Conservation (phyloP, 2,329 filamentous ascomycete genomes). For the Cryphonectria carpinicola region DNA sequence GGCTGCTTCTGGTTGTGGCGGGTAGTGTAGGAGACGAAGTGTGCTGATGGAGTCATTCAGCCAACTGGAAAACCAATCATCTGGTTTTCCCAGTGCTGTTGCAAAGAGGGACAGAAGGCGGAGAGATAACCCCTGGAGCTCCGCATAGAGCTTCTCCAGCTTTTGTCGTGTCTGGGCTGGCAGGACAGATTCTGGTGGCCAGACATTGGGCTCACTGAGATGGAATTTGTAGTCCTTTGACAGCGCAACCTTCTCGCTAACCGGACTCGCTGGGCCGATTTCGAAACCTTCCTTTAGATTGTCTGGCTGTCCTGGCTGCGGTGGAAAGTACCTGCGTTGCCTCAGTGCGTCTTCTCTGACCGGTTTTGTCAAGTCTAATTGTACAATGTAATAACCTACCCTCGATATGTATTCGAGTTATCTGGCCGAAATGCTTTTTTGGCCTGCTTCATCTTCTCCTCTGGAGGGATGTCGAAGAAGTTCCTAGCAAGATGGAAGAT, state of each 20-base stretch:
- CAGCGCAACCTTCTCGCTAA: neutral
- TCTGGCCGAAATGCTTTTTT: slow-evolving; percentile 45
- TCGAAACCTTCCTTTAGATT: slow-evolving; percentile 54
- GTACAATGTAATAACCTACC: slow-evolving; percentile 31
- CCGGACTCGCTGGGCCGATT: slow-evolving; percentile 39
- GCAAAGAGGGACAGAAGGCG: slow-evolving; percentile 8
- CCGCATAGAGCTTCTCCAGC: slow-evolving; percentile 3
- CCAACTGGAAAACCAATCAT: slow-evolving; percentile 4
- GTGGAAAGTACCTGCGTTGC: slow-evolving; percentile 46
- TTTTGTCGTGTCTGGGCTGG: neutral
- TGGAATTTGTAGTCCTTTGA: neutral
- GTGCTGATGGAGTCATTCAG: slow-evolving; percentile 23
- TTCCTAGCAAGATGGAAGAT: slow-evolving; percentile 45
- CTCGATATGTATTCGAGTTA: slow-evolving; percentile 49
- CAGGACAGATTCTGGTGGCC: neutral
- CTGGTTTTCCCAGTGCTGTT: neutral
- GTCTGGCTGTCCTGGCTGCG: slow-evolving; percentile 43
- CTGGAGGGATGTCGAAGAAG: slow-evolving; percentile 42
- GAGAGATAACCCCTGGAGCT: neutral
- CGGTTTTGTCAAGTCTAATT: neutral
- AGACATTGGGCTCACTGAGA: slow-evolving; percentile 13
- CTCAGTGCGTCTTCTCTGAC: slow-evolving; percentile 26
- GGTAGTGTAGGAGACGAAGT: slow-evolving; percentile 30
- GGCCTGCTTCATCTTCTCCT: slow-evolving; percentile 45
- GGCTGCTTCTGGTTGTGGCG: slow-evolving; percentile 19